Evolutionary conservation across 768 basidiomycete species (phyloP), one percentile per base, ranked within the genome.

Genomic region (Tylopilus sp.): DNA sequence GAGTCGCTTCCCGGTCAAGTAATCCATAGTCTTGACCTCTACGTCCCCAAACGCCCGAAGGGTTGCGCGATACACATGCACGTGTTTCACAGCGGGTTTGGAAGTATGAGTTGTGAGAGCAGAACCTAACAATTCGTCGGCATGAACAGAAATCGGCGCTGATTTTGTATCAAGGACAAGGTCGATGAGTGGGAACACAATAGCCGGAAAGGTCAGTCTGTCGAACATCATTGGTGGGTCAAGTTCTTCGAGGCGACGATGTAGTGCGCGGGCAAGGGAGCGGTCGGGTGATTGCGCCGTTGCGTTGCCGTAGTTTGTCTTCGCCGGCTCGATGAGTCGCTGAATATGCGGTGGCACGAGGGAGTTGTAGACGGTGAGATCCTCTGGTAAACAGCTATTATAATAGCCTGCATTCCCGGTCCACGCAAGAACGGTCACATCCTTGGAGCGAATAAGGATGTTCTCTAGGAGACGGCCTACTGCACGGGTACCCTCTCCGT

Each of bases 401-500:
- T n/a, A n/a, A n/a, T n/a, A n/a, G n/a, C n/a, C n/a, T n/a, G n/a
- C n/a, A n/a, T n/a, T n/a, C n/a, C n/a, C n/a, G n/a, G n/a, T n/a
- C n/a, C 61, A 63, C 4, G 47, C 56, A 8, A 63, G 53, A 17
- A 62, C 46, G 0, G 47, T 43, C 4, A 25, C n/a, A 7, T 63
- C 61, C 9, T 53, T 49, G 1, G 61, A 63, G 13, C 47, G 51
- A 4, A 48, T 50, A 10, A 63, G 45, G 13, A 63, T 44, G 18
- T 53, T 52, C 17, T 53, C 43, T 12, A 63, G 42, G 6, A 69
- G 57, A 20, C 67, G 56, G 6, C 57, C 53, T 20, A 67, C 56
- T 0, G 66, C 66, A 17, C 55, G 33, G 55, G 48, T 9, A 8
- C 65, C 62, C 36, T 66, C 64, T 4, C 67, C 67, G 23, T 67